phyloP scores from a whole-genome alignment of 345 rosid genomes.

The Gossypium stocksii region DNA sequence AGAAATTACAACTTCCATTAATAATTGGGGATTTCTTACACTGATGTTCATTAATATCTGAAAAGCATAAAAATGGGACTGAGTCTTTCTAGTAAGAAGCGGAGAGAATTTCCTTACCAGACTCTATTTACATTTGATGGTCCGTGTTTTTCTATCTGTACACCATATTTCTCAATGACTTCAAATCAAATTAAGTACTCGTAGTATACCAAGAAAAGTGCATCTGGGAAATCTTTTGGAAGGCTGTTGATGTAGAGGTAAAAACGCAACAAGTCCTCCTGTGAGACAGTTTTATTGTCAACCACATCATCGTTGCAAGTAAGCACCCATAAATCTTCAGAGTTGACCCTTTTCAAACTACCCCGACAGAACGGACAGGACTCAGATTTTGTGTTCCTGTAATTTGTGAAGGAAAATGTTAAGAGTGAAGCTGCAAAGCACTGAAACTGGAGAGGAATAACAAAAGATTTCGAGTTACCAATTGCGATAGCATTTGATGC shows the following conservation, averaged over 20 bases:
- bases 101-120: constrained; percentile 31
- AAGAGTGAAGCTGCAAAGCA: not conserved
- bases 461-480: constrained; percentile 42
- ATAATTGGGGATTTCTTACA: constrained; percentile 1
- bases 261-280: constrained; percentile 69
- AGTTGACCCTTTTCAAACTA: constrained; percentile 88
- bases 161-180: constrained; percentile 30
- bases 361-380: constrained; percentile 97
- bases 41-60: constrained; percentile 1
- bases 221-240: constrained; percentile 79
- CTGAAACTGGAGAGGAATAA: not conserved
- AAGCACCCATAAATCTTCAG: constrained; percentile 95
- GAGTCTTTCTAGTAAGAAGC: constrained; percentile 20
- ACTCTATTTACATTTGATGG: constrained; percentile 56
- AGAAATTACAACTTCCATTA: constrained; percentile 9
- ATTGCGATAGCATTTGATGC: constrained; percentile 93
- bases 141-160: constrained; percentile 44
- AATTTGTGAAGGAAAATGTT: constrained; percentile 15
- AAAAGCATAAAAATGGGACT: constrained; percentile 19
- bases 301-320: constrained; percentile 80
- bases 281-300: constrained; percentile 58
- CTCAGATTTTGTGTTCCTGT: constrained; percentile 86
- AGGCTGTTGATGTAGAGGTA: constrained; percentile 72
- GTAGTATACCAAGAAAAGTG: constrained; percentile 73
- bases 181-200: constrained; percentile 68